These are phyloP conservation scores for Pseudophaeomoniella oleicola DNA, from an alignment of 2,329 filamentous ascomycete genomes.

Conservation along the genomic window DNA sequence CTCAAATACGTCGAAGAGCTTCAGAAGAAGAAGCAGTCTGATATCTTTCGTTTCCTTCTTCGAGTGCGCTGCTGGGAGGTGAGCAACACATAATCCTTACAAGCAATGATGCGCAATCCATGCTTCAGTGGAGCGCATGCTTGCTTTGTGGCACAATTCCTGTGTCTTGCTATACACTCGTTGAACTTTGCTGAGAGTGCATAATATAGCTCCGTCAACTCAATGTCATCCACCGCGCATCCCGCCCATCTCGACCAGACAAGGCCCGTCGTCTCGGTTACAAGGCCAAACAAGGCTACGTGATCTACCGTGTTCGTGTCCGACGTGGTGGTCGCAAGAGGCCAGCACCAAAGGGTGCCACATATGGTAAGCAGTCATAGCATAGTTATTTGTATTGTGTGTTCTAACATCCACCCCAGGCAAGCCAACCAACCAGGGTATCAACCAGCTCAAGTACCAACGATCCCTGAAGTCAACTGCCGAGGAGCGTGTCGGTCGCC, in stretches of 20 bases:
- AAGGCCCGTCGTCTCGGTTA: conserved; percentile 99
- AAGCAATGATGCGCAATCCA: conserved; percentile 5
- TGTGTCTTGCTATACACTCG: conserved; percentile 87
- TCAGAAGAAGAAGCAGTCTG: conserved; percentile 99
- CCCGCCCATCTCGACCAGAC: conserved; percentile 94
- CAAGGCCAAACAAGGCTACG: conserved; percentile 99
- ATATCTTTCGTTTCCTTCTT: conserved; percentile 99
- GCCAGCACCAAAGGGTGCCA: conserved; percentile 93
- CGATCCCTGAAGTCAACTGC: conserved; percentile 94
- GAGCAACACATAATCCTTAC: conserved; percentile 18
- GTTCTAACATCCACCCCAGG: conserved; percentile 46
- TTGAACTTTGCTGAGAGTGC: conserved; percentile 99
- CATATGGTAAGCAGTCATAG: conserved; percentile 59
- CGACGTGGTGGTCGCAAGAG: conserved; percentile 98
- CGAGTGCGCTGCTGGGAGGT: conserved; percentile 99
- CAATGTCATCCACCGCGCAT: conserved; percentile 99
- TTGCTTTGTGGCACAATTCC: conserved; percentile 21
- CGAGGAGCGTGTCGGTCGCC: conserved; percentile 98
- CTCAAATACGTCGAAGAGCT: conserved; percentile 99
- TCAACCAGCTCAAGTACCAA: conserved; percentile 99
- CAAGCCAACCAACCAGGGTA: conserved; percentile 99
- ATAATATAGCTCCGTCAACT: conserved; percentile 99
- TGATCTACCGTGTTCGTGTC: conserved; percentile 98
- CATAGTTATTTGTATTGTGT: conserved; percentile 13
- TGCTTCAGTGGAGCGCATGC: conserved; percentile 3